A percentile compares a stretch with the other conserved stretches of the same genome.
Conservation (phyloP, 2,329 filamentous ascomycete genomes). For the Ascochyta pisi region DNA sequence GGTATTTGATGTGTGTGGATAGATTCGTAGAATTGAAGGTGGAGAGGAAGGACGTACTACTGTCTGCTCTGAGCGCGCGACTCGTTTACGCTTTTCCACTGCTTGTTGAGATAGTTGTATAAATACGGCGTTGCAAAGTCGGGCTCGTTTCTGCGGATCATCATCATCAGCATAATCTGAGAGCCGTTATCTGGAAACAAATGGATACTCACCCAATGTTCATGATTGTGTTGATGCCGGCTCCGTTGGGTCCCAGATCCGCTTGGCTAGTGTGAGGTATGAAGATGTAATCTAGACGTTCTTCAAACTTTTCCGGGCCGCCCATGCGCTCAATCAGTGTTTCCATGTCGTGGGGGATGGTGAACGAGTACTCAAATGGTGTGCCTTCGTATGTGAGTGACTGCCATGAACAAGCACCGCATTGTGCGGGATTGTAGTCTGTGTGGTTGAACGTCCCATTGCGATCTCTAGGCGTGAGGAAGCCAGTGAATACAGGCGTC, state of each 20-base stretch:
- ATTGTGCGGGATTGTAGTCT: conserved; percentile 47
- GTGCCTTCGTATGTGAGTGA: conserved; percentile 49
- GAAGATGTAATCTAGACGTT: conserved; percentile 49
- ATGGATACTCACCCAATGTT: conserved; percentile 19
- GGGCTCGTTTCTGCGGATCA: conserved; percentile 65
- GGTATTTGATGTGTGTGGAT: not conserved
- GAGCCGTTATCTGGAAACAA: too few species aligned
- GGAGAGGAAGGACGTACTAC: conserved; percentile 31
- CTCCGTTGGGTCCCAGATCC: conserved; percentile 45
- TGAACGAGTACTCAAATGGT: conserved; percentile 51
- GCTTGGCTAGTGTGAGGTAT: conserved; percentile 41
- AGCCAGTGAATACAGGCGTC: conserved; percentile 23
- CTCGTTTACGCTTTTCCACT: conserved; percentile 49
- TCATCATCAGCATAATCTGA: not conserved
- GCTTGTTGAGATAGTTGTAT: conserved; percentile 47
- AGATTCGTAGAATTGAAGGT: too few species aligned
- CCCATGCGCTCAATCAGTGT: conserved; percentile 50
- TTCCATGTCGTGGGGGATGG: conserved; percentile 48
- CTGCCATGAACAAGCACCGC: conserved; percentile 46
- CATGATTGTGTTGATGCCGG: conserved; percentile 60
- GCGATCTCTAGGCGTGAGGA: conserved; percentile 27
- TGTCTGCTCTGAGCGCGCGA: conserved; percentile 37
- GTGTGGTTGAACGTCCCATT: conserved; percentile 29
- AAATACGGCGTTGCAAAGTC: conserved; percentile 71
- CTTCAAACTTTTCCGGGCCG: conserved; percentile 40